Evolutionary conservation across 129 eudicot species (phyloP), one percentile per base, ranked within the genome.

Genomic region (Lactuca sativa): DNA sequence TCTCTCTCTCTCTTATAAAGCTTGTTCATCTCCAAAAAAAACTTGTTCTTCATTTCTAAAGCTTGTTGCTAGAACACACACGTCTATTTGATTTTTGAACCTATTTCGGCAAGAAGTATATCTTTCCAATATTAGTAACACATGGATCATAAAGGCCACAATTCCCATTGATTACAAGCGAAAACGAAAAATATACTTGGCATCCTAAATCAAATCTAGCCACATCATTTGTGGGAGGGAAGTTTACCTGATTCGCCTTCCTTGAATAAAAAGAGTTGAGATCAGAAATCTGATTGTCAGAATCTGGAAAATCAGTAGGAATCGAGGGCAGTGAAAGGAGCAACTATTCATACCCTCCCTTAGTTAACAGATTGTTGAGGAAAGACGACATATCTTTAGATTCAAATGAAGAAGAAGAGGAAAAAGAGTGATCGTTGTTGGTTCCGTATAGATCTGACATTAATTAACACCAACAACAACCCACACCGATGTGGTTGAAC

Each of bases 391-490:
- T 93, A 31, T 93, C 98, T 65, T 93, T 95, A 9, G 98, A 81
- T 75, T 88, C 98, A 78, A 67, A 68, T 43, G 87, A 59, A 52
- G 89, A 76, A 65, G 93, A 81, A 25, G 74, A 62, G 57, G 87
- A 59, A 37, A 85, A 76, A 21, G 93, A 81, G 30, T n/a, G 67
- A 72, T 77, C 78, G 64, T 79, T 85, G 72, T 74, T 87, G 69
- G 78, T 74, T 70, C 87, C 91, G 77, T 86, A 90, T 71, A 86
- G 97, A 90, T 86, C 97, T 80, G 90, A 84, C 97, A 90, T 90
- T 74, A 66, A 71, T 57, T 62, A 36, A 62, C 53, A 10, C 64
- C 81, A 65, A 55, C 76, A 61, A 61, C 71, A 9, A 54, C 73
- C n/a, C 14, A 33, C 37, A 41, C 54, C 13, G n/a, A n/a, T n/a